Percentiles rank a stretch among this genome's conserved stretches.
Evolutionary conservation across 768 basidiomycete species (phyloP).

Genomic region (Collybiopsis confluens): DNA sequence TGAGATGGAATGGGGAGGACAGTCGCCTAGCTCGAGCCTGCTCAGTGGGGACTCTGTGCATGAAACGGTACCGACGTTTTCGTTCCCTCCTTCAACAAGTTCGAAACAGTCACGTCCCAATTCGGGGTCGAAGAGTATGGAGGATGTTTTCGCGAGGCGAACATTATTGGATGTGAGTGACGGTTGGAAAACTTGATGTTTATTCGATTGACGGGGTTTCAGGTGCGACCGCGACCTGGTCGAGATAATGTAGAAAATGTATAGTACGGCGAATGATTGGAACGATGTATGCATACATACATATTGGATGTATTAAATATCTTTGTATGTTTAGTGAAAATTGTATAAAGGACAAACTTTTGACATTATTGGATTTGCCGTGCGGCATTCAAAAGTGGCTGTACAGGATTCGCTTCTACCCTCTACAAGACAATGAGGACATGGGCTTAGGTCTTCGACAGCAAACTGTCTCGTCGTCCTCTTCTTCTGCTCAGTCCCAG

Average conservation of each 20-base stretch:
- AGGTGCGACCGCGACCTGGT: slow-evolving; percentile 13
- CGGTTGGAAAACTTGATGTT: too few species aligned
- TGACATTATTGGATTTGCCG: background rate
- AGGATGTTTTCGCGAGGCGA: slow-evolving; percentile 17
- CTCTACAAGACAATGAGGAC: slow-evolving; percentile 3
- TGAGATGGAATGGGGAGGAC: slow-evolving; percentile 1
- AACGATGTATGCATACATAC: background rate
- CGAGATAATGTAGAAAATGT: background rate
- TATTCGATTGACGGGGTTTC: background rate
- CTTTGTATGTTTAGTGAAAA: background rate
- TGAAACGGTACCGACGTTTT: background rate
- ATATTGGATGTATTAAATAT: background rate
- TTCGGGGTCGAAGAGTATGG: slow-evolving; percentile 3
- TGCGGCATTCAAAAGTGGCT: background rate
- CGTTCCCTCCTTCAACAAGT: background rate
- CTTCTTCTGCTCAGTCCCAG: too few species aligned
- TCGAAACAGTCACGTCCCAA: background rate
- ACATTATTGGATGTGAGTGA: slow-evolving; percentile 15
- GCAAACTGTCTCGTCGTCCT: too few species aligned
- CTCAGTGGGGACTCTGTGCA: background rate
- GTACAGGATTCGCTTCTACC: too few species aligned
- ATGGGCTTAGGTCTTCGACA: slow-evolving; percentile 7
- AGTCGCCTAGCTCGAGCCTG: slow-evolving; percentile 2
- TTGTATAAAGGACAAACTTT: background rate
- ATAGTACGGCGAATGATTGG: too few species aligned